These are phyloP conservation scores for Fraxinus cuspidata DNA, from an alignment of 257 asterid species.

Conservation along the genomic window DNA sequence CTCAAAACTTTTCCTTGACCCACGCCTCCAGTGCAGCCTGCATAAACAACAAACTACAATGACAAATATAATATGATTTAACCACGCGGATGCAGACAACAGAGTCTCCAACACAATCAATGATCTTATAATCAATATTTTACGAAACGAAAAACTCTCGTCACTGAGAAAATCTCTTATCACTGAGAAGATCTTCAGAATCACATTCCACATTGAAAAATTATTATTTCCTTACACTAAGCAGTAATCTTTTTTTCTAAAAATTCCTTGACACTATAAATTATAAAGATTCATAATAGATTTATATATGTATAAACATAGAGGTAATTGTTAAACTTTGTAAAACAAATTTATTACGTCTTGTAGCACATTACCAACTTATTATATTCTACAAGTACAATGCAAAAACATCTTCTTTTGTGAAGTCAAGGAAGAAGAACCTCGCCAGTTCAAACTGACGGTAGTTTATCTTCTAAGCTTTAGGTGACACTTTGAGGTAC, in stretches of 20 bases:
- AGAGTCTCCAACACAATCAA: neutral
- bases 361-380: neutral
- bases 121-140: neutral
- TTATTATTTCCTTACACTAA: neutral
- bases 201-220: neutral
- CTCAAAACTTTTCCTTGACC: conserved; percentile 70
- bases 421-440: neutral
- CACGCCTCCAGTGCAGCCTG: conserved; percentile 92
- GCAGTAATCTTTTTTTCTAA: neutral
- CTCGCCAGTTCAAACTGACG: neutral
- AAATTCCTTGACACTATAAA: neutral
- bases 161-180: neutral
- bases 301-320: neutral
- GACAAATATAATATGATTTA: conserved; percentile 10
- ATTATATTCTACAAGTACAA: neutral
- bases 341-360: neutral
- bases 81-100: neutral
- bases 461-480: neutral
- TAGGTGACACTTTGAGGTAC: neutral
- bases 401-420: neutral
- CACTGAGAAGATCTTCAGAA: neutral
- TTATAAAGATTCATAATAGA: neutral
- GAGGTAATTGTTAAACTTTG: neutral
- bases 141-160: neutral
- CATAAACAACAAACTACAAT: conserved; percentile 26